These are phyloP conservation scores for Leucoagaricus sp. DNA, from an alignment of 1,284 basidiomycete species.

Conservation along the genomic window DNA sequence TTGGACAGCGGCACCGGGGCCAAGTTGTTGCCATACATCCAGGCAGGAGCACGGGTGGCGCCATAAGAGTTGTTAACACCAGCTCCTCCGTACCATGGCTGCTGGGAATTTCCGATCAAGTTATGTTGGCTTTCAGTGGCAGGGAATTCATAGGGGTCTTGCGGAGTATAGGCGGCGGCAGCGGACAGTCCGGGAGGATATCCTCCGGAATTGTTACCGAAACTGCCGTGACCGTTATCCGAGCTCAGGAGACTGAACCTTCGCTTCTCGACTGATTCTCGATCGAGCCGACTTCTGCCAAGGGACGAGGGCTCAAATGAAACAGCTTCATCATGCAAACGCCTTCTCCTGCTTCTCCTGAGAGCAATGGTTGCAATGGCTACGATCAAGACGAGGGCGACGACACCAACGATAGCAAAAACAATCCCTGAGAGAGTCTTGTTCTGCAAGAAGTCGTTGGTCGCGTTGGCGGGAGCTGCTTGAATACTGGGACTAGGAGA, in stretches of 20 bases:
- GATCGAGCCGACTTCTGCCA: slow-evolving; percentile 16
- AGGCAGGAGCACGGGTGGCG: background rate
- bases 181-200: background rate
- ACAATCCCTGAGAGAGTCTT: slow-evolving; percentile 59
- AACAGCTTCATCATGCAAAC: slow-evolving; percentile 49
- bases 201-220: background rate
- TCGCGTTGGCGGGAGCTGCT: slow-evolving; percentile 5
- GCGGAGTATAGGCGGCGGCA: background rate
- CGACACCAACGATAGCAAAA: slow-evolving; percentile 54
- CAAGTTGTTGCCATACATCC: background rate
- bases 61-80: background rate
- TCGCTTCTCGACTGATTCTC: slow-evolving; percentile 39
- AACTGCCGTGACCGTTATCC: background rate
- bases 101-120: background rate
- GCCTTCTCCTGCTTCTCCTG: slow-evolving; percentile 45
- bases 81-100: slow-evolving; percentile 1
- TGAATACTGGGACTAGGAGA: slow-evolving; percentile 19
- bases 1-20: background rate
- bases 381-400: slow-evolving; percentile 50
- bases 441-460: slow-evolving; percentile 57
- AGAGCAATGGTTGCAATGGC: slow-evolving; percentile 46
- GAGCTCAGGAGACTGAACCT: slow-evolving; percentile 22
- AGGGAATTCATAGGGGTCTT: slow-evolving; percentile 1
- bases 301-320: slow-evolving; percentile 49
- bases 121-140: slow-evolving; percentile 7